Percentiles rank a stretch among this genome's conserved stretches.
phyloP scores from a whole-genome alignment of 805 yeast species.

The Metschnikowia cerradonensis region DNA sequence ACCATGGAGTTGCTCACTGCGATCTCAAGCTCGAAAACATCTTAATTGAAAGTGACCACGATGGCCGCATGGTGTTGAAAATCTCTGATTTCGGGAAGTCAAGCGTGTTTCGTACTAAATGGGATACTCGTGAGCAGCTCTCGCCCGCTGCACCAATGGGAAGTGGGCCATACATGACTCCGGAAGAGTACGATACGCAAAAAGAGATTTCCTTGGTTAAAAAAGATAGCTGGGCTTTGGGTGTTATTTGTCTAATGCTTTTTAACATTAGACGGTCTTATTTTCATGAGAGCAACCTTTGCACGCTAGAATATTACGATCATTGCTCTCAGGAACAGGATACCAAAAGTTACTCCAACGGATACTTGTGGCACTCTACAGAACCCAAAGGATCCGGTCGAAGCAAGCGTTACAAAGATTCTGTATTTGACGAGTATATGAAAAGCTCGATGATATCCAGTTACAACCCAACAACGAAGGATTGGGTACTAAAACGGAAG shows the following conservation, averaged over 20 bases:
- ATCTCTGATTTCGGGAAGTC: constrained; percentile 83
- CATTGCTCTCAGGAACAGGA: constrained; percentile 15
- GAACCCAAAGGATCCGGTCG: constrained; percentile 14
- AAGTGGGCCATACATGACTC: constrained; percentile 87
- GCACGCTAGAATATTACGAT: constrained; percentile 15
- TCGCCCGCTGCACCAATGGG: constrained; percentile 73
- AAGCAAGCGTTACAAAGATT: constrained; percentile 24
- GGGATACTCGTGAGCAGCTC: constrained; percentile 54
- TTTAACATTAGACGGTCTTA: constrained; percentile 29
- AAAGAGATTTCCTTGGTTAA: constrained; percentile 63
- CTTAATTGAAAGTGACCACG: constrained; percentile 44
- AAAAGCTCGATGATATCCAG: constrained; percentile 41
- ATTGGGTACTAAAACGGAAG: constrained; percentile 29
- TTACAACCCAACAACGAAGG: constrained; percentile 25
- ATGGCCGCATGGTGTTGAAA: constrained; percentile 21
- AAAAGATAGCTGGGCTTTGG: constrained; percentile 88
- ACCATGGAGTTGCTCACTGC: constrained; percentile 90
- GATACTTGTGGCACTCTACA: constrained; percentile 34
- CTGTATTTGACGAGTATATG: constrained; percentile 38
- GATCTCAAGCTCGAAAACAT: constrained; percentile 89
- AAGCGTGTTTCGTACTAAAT: constrained; percentile 84
- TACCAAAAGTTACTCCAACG: constrained; percentile 18
- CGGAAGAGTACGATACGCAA: constrained; percentile 63
- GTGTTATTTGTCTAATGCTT: constrained; percentile 42
- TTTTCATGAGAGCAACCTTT: constrained; percentile 17